phyloP scores from a whole-genome alignment of 306 rosid species.

The Aeschynomene evenia region DNA sequence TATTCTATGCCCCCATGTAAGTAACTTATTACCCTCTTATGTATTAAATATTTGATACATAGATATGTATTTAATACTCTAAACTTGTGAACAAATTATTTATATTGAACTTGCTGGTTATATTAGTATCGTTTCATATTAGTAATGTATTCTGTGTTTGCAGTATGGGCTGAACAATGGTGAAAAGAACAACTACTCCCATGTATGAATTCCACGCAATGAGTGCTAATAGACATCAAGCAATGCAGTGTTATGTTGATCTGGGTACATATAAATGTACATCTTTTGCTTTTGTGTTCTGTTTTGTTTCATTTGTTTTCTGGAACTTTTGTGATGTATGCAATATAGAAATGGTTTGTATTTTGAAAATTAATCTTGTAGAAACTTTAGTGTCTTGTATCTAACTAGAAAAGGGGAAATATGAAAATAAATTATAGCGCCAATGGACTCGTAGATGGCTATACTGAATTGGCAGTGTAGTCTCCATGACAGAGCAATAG shows the following conservation, averaged over 20 bases:
- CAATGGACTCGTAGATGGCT: neutral
- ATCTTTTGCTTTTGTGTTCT: slow-evolving; percentile 15
- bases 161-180: slow-evolving; percentile 75
- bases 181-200: slow-evolving; percentile 42
- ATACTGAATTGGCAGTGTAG: neutral
- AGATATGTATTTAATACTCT: neutral
- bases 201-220: slow-evolving; percentile 47
- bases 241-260: slow-evolving; percentile 26
- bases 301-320: slow-evolving; percentile 10
- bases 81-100: slow-evolving; percentile 10
- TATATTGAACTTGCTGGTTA: neutral
- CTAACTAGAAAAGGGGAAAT: slow-evolving; percentile 11
- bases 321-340: slow-evolving; percentile 10
- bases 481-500: neutral
- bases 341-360: slow-evolving; percentile 14
- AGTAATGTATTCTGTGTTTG: slow-evolving; percentile 35
- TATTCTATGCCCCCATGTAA: neutral
- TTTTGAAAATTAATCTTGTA: neutral
- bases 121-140: neutral
- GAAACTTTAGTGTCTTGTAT: neutral
- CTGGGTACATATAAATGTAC: slow-evolving; percentile 34
- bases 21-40: neutral
- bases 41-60: neutral
- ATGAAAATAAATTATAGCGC: neutral
- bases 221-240: slow-evolving; percentile 22